Evolutionary conservation across 2,329 filamentous ascomycete genomes (phyloP).

Genomic region (Diplodia mutila): DNA sequence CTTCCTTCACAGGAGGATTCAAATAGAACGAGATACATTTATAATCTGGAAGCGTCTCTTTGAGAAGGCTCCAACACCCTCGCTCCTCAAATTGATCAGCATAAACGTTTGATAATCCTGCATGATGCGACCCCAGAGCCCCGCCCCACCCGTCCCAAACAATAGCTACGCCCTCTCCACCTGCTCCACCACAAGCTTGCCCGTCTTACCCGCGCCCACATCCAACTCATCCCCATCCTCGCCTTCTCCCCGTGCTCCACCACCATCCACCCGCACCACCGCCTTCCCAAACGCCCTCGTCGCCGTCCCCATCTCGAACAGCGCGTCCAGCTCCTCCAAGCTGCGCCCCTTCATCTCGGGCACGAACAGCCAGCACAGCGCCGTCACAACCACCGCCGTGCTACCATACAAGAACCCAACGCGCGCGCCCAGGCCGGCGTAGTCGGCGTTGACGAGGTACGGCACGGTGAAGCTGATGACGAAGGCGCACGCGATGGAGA

Average conservation of each 20-base stretch:
- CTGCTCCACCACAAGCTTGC: slow-evolving; percentile 11
- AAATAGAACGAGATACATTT: not conserved
- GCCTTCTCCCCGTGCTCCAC: not conserved
- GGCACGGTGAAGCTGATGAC: slow-evolving; percentile 69
- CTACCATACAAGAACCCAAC: slow-evolving; percentile 36
- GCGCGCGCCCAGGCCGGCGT: slow-evolving; percentile 53
- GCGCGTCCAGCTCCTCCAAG: slow-evolving; percentile 43
- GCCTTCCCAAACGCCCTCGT: slow-evolving; percentile 13
- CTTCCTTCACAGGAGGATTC: not conserved
- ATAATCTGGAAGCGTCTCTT: not conserved
- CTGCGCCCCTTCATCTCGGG: slow-evolving; percentile 42
- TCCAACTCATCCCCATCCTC: not conserved
- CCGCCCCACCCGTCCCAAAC: too few relatives aligned
- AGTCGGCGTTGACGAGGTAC: slow-evolving; percentile 57
- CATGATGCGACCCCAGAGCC: not conserved
- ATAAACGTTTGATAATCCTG: not conserved
- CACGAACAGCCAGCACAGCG: slow-evolving; percentile 41
- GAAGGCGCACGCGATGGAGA: slow-evolving; percentile 42
- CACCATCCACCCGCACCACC: not conserved
- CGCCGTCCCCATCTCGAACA: slow-evolving; percentile 32
- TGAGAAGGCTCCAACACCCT: not conserved
- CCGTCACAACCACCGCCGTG: slow-evolving; percentile 38
- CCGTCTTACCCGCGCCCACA: not conserved
- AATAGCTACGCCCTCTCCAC: slow-evolving; percentile 7
- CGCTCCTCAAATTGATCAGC: not conserved